Evolutionary conservation across 179 eudicot species (phyloP).

Genomic region (Nepenthes alata): DNA sequence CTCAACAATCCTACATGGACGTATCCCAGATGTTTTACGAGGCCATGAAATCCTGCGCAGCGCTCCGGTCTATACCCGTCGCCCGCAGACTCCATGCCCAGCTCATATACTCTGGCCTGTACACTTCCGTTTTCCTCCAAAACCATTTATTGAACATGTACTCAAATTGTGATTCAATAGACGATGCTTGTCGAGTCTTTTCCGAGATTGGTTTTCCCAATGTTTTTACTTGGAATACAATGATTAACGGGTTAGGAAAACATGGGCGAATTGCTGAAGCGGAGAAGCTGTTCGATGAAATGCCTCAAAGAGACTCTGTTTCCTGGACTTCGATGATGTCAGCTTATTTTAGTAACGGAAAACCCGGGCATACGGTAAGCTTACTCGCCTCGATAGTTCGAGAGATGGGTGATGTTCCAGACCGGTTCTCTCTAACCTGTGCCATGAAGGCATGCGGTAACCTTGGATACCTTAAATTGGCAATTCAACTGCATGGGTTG

Average conservation of each 20-base stretch:
- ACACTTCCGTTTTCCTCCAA: constrained; percentile 21
- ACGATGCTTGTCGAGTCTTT: constrained; percentile 17
- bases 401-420: constrained; percentile 11
- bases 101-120: constrained; percentile 18
- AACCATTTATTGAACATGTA: constrained; percentile 24
- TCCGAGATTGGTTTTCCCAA: constrained; percentile 14
- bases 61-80: constrained; percentile 5
- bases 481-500: constrained; percentile 26
- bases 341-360: constrained; percentile 18
- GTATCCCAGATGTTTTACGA: constrained; percentile 8
- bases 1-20: constrained; percentile 10
- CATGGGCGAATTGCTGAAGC: constrained; percentile 15
- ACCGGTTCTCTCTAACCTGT: constrained; percentile 15
- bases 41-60: constrained; percentile 14
- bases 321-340: constrained; percentile 33
- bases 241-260: constrained; percentile 21
- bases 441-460: constrained; percentile 28
- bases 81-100: constrained; percentile 23
- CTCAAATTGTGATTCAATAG: constrained; percentile 13
- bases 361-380: constrained; percentile 9
- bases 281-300: constrained; percentile 22
- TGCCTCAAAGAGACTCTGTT: constrained; percentile 25
- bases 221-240: constrained; percentile 19
- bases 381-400: constrained; percentile 14
- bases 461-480: constrained; percentile 16